Percentiles rank a stretch among this genome's conserved stretches.
Conservation (phyloP, 352 stramenopile species). For the Phytophthora aleatoria region DNA sequence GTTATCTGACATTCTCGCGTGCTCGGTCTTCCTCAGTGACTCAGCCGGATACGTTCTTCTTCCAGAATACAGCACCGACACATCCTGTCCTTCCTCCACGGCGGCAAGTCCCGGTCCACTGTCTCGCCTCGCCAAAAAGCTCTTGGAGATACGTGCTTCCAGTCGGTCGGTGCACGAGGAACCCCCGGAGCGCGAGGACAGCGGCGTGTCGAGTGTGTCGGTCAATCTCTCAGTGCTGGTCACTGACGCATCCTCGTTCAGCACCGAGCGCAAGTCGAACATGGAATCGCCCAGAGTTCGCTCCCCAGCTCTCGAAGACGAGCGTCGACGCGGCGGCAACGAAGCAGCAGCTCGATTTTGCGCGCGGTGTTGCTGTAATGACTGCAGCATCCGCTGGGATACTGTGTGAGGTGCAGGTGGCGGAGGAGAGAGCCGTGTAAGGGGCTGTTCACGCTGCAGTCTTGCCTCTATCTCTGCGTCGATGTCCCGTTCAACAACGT, state of each 20-base stretch:
- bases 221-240: constrained; percentile 12
- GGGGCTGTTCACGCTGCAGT: constrained; percentile 24
- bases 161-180: constrained; percentile 57
- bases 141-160: constrained; percentile 73
- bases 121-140: constrained; percentile 39
- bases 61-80: constrained; percentile 59
- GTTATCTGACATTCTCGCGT: constrained; percentile 49
- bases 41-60: constrained; percentile 73
- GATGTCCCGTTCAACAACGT: constrained; percentile 70
- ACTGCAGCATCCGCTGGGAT: constrained; percentile 69
- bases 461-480: constrained; percentile 76
- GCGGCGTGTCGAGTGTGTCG: constrained; percentile 26
- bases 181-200: constrained; percentile 33
- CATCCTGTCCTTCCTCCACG: constrained; percentile 39
- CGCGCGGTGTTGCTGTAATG: constrained; percentile 46
- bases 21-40: constrained; percentile 51
- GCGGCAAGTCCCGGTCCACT: constrained; percentile 13
- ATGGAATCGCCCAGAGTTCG: constrained; percentile 7
- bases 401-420: constrained; percentile 39
- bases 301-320: neutral
- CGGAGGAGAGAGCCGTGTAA: neutral
- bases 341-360: constrained; percentile 21
- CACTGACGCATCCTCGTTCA: constrained; percentile 11
- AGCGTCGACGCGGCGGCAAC: constrained; percentile 2
- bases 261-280: constrained; percentile 19